Evolutionary conservation across 2,329 filamentous ascomycete genomes (phyloP).

Genomic region (Fusarium pseudograminearum): DNA sequence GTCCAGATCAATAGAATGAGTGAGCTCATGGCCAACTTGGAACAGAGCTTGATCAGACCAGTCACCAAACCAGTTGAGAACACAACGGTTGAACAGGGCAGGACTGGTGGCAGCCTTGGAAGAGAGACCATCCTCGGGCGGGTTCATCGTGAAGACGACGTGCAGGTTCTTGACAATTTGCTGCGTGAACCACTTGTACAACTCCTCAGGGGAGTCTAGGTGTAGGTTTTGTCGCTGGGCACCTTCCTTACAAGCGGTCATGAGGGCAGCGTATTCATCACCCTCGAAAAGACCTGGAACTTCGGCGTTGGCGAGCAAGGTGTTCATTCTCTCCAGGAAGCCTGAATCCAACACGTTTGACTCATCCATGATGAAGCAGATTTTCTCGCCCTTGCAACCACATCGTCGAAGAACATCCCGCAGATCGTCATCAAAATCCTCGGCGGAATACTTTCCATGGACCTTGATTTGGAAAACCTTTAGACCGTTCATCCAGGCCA

Average conservation of each 20-base stretch:
- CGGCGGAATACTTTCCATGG: constrained; percentile 96
- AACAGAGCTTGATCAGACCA: constrained; percentile 99
- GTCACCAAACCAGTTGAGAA: constrained; percentile 99
- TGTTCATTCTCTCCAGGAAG: constrained; percentile 99
- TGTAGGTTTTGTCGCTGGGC: constrained; percentile 95
- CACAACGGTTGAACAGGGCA: constrained; percentile 98
- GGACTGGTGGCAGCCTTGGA: constrained; percentile 98
- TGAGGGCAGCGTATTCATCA: constrained; percentile 97
- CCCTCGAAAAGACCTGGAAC: constrained; percentile 98
- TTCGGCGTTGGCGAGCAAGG: constrained; percentile 97
- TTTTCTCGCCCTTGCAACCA: constrained; percentile 98
- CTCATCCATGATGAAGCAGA: constrained; percentile 99
- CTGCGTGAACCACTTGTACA: constrained; percentile 99
- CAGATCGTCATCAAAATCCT: constrained; percentile 98
- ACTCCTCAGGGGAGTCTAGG: constrained; percentile 95
- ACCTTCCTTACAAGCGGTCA: constrained; percentile 99
- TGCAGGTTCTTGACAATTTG: constrained; percentile 99
- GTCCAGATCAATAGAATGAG: constrained; percentile 95
- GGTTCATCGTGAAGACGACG: constrained; percentile 99
- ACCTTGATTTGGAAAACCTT: constrained; percentile 99
- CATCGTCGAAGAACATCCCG: constrained; percentile 92
- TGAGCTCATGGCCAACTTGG: constrained; percentile 96
- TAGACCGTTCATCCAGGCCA: constrained; percentile 99
- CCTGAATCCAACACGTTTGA: constrained; percentile 98
- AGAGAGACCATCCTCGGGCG: constrained; percentile 91